Percentiles rank a stretch among this genome's conserved stretches.
phyloP scores from a whole-genome alignment of 768 basidiomycete species.

The Amanita polypyramis region DNA sequence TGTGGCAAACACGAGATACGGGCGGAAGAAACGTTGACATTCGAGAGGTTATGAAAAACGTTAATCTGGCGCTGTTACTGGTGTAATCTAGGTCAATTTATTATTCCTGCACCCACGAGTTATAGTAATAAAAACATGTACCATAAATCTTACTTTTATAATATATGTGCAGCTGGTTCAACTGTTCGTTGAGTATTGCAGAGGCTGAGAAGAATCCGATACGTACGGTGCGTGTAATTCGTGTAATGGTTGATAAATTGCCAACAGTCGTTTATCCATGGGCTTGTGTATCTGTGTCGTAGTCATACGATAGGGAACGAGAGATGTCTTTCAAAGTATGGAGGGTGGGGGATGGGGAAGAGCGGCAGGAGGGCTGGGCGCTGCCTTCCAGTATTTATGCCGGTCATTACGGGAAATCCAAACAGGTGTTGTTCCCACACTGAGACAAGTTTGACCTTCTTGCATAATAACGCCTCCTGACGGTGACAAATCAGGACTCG shows the following conservation, averaged over 20 bases:
- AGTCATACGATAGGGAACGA: not conserved
- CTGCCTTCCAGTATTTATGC: slow-evolving; percentile 4
- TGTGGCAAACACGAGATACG: slow-evolving; percentile 60
- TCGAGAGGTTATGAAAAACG: slow-evolving; percentile 47
- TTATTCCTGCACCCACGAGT: not conserved
- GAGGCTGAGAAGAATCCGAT: not conserved
- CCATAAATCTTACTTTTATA: not conserved
- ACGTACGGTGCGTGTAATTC: not conserved
- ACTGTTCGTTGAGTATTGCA: not conserved
- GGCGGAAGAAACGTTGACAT: slow-evolving; percentile 45
- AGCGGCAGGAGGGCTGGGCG: not conserved
- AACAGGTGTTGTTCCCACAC: not conserved
- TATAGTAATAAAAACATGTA: not conserved
- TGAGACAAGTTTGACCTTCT: not conserved
- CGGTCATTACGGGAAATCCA: slow-evolving; percentile 5
- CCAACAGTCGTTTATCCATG: not conserved
- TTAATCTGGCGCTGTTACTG: not conserved
- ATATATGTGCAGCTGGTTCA: not conserved
- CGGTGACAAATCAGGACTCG: too few relatives aligned
- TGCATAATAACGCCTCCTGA: not conserved
- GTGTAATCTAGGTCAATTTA: not conserved
- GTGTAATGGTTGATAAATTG: not conserved
- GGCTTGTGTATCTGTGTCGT: not conserved
- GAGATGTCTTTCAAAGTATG: not conserved
- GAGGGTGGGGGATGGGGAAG: not conserved